phyloP scores from a whole-genome alignment of 306 rosid genomes.

The Casuarina glauca region DNA sequence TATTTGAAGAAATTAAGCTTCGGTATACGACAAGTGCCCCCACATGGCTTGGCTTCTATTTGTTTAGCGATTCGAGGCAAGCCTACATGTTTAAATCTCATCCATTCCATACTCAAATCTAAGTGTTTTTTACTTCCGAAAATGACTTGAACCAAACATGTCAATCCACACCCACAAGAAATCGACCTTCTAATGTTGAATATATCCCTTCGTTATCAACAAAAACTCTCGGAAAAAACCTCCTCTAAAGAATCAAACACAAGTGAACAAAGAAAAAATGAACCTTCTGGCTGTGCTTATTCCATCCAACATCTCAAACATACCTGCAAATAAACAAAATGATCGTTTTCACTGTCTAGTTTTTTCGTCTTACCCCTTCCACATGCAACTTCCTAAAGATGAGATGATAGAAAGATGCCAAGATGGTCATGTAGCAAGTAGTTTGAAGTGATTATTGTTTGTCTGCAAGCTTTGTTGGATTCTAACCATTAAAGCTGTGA shows the following conservation, averaged over 20 bases:
- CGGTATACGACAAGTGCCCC: slow-evolving; percentile 7
- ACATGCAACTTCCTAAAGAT: slow-evolving; percentile 23
- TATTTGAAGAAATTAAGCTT: slow-evolving; percentile 29
- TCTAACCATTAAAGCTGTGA: slow-evolving; percentile 42
- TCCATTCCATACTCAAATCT: slow-evolving; percentile 13
- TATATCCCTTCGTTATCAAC: slow-evolving; percentile 26
- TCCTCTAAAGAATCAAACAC: slow-evolving; percentile 15
- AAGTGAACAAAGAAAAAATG: slow-evolving; percentile 23
- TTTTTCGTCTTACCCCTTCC: slow-evolving; percentile 17
- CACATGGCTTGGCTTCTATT: slow-evolving; percentile 23
- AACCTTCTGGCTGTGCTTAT: slow-evolving; percentile 15
- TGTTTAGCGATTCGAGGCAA: slow-evolving; percentile 32
- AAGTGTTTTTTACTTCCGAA: slow-evolving; percentile 15
- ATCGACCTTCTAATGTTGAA: slow-evolving; percentile 22
- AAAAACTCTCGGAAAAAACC: slow-evolving; percentile 24
- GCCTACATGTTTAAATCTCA: slow-evolving; percentile 38
- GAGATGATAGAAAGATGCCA: slow-evolving; percentile 16
- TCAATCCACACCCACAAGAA: slow-evolving; percentile 19
- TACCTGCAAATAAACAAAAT: background rate
- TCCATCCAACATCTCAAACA: slow-evolving; percentile 30
- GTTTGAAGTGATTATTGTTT: slow-evolving; percentile 28
- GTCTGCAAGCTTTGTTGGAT: slow-evolving; percentile 43
- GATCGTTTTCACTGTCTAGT: slow-evolving; percentile 6
- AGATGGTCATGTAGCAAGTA: slow-evolving; percentile 22
- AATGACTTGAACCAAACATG: slow-evolving; percentile 50